Evolutionary conservation across 805 yeast species (phyloP).

Genomic region (Metschnikowia peoriensis): DNA sequence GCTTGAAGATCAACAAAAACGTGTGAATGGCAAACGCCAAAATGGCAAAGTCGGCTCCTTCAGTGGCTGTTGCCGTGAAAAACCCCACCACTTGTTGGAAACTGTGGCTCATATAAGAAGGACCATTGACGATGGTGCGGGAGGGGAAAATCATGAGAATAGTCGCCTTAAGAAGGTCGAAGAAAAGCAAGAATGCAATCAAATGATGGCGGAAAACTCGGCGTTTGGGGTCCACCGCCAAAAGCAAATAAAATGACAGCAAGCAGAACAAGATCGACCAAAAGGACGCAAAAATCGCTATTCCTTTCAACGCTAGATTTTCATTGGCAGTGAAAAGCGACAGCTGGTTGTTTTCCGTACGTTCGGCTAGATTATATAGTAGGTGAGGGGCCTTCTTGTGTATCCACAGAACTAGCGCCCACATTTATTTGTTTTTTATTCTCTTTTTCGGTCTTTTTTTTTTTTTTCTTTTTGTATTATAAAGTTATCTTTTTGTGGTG

Average conservation of each 20-base stretch:
- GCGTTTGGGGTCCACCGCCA: conserved; percentile 62
- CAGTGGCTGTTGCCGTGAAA: conserved; percentile 75
- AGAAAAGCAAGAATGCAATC: conserved; percentile 62
- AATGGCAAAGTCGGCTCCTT: conserved; percentile 85
- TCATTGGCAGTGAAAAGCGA: conserved; percentile 28
- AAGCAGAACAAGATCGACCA: conserved; percentile 48
- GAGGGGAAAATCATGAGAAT: conserved; percentile 68
- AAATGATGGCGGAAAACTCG: conserved; percentile 68
- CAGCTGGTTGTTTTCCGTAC: conserved; percentile 23
- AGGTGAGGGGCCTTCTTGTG: not conserved
- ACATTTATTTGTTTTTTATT: not conserved
- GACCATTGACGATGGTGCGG: conserved; percentile 43
- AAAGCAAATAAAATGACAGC: conserved; percentile 55
- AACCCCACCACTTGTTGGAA: conserved; percentile 73
- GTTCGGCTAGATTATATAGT: conserved; percentile 10
- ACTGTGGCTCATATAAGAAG: conserved; percentile 45
- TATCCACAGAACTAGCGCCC: conserved; percentile 2
- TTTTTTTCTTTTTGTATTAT: no score
- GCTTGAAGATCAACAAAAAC: conserved; percentile 66
- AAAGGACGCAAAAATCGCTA: conserved; percentile 40
- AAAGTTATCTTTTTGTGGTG: no score
- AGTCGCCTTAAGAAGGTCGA: conserved; percentile 73
- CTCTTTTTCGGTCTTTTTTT: not conserved
- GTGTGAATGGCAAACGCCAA: conserved; percentile 82
- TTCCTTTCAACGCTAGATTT: conserved; percentile 31